phyloP scores from a whole-genome alignment of 805 yeast species.

The Saccharomycopsis oosterbeekiorum region DNA sequence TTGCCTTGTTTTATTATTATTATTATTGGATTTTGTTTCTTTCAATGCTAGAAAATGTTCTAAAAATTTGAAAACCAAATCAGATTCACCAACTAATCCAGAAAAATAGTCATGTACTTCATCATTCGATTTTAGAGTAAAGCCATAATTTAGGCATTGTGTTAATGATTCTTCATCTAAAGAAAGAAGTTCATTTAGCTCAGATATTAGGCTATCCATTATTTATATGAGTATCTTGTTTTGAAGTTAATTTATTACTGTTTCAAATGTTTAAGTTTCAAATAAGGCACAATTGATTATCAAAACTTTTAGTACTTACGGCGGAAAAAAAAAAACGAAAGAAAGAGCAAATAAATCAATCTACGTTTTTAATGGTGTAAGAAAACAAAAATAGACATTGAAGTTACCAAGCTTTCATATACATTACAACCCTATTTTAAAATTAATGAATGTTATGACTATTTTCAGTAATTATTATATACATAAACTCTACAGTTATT shows the following conservation, averaged over 20 bases:
- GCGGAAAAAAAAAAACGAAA: not conserved
- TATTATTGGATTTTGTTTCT: not conserved
- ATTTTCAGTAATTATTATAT: too few relatives aligned
- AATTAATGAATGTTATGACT: too few relatives aligned
- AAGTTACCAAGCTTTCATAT: too few relatives aligned
- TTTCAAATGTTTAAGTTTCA: too few relatives aligned
- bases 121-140: constrained; percentile 35
- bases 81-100: constrained; percentile 48
- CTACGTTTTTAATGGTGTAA: too few relatives aligned
- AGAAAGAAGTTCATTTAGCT: constrained; percentile 35
- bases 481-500: not conserved
- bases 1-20: not conserved
- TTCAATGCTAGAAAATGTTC: constrained; percentile 20
- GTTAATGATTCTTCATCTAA: constrained; percentile 45
- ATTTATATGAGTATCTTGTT: not conserved
- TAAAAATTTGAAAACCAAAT: constrained; percentile 40
- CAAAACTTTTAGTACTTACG: not conserved
- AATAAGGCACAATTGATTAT: not conserved
- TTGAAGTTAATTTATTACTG: too few relatives aligned
- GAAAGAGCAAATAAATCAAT: too few relatives aligned
- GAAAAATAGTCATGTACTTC: constrained; percentile 44
- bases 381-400: too few relatives aligned
- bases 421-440: too few relatives aligned
- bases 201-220: not conserved
- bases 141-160: constrained; percentile 47